phyloP scores from a whole-genome alignment of 768 basidiomycete species.

The Rhodosporidiobolus sp. region DNA sequence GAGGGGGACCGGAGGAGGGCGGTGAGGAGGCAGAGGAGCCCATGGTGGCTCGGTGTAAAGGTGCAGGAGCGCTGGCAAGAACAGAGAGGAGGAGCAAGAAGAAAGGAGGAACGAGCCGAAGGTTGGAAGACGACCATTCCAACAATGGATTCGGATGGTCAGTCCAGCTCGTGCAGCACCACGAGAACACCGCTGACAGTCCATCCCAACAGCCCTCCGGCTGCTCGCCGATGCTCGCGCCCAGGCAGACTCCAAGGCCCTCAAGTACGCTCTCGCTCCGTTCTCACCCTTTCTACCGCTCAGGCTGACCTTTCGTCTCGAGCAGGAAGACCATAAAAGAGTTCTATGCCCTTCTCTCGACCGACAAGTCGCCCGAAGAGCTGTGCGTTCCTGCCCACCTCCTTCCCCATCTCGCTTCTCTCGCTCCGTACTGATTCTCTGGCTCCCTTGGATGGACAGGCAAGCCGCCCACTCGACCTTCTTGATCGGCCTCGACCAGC shows the following conservation, averaged over 20 bases:
- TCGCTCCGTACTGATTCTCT: neutral
- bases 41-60: too few relatives aligned
- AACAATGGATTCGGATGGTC: constrained; percentile 12
- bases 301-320: neutral
- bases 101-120: neutral
- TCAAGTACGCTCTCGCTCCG: constrained; percentile 14
- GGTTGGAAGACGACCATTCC: neutral
- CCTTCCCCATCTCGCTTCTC: neutral
- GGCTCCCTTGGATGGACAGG: neutral
- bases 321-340: constrained; percentile 24
- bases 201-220: neutral
- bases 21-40: too few relatives aligned
- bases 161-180: neutral
- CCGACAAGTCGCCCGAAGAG: neutral
- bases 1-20: too few relatives aligned
- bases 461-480: constrained; percentile 23
- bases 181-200: neutral
- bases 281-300: neutral
- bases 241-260: constrained; percentile 12
- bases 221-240: constrained; percentile 23
- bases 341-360: constrained; percentile 24
- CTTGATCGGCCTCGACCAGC: constrained; percentile 15
- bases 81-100: neutral
- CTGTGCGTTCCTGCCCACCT: constrained; percentile 8
- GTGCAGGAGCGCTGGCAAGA: neutral